A percentile compares a stretch with the other conserved stretches of the same genome.
Evolutionary conservation across 768 basidiomycete genomes (phyloP).

Genomic region (Agrocybe pediades): DNA sequence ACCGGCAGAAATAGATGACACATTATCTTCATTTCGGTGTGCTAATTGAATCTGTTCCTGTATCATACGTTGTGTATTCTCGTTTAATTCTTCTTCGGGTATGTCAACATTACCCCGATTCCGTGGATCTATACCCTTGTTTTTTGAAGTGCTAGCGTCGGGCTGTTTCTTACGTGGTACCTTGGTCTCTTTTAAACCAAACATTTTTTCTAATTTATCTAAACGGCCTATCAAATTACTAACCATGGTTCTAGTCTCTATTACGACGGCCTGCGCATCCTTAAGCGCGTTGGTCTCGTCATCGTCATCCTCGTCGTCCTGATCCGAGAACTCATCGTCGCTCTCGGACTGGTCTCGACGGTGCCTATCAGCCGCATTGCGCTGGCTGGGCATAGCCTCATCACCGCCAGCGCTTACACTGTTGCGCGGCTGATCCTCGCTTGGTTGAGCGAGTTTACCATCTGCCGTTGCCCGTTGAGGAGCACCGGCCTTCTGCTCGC

Average conservation of each 20-base stretch:
- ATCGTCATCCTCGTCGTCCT: no score
- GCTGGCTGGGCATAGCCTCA: no score
- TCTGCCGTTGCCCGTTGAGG: no score
- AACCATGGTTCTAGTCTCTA: background rate
- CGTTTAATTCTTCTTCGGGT: background rate
- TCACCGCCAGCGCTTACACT: no score
- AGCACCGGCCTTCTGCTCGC: no score
- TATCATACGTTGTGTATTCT: background rate
- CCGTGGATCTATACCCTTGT: slow-evolving; percentile 1
- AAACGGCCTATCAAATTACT: background rate
- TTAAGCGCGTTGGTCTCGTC: no score
- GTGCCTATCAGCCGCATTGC: no score
- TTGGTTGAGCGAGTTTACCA: no score
- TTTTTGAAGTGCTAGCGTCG: background rate
- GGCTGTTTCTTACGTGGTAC: background rate
- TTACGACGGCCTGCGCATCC: background rate
- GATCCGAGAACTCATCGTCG: no score
- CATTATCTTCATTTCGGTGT: background rate
- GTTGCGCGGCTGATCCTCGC: no score
- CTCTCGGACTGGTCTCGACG: no score
- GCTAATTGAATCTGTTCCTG: background rate
- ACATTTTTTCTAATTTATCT: background rate
- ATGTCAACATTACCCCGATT: slow-evolving; percentile 3
- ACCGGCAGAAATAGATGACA: no score
- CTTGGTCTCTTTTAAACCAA: background rate